Conservation (phyloP, 2,329 filamentous ascomycete genomes). For the Bretziella fagacearum region DNA sequence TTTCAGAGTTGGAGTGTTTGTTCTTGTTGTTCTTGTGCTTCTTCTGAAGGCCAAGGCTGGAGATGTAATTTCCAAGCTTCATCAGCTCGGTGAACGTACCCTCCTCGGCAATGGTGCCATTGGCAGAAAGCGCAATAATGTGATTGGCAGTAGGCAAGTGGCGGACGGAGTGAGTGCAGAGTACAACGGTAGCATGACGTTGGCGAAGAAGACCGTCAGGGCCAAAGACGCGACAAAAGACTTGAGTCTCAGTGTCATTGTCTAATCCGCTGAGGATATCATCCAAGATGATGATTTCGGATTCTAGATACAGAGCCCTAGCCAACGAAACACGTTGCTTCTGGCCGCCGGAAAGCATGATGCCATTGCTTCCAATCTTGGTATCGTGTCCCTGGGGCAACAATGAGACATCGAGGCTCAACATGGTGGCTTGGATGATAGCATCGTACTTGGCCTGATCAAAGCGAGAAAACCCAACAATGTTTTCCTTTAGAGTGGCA, state of each 20-base stretch:
- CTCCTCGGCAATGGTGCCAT: constrained; percentile 29
- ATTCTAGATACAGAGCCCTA: constrained; percentile 27
- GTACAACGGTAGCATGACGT: constrained; percentile 25
- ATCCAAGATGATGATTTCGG: constrained; percentile 27
- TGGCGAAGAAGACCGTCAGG: constrained; percentile 24
- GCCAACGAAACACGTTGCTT: constrained; percentile 25
- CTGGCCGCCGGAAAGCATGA: constrained; percentile 29
- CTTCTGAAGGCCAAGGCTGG: constrained; percentile 22
- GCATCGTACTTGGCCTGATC: constrained; percentile 21
- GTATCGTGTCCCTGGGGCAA: constrained; percentile 24
- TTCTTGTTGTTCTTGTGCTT: not conserved
- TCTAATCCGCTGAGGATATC: constrained; percentile 30
- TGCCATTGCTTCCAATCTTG: constrained; percentile 25
- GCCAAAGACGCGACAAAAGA: constrained; percentile 29
- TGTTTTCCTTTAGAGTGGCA: constrained; percentile 23
- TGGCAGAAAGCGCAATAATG: constrained; percentile 28
- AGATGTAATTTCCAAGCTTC: constrained; percentile 24
- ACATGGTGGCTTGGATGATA: constrained; percentile 22
- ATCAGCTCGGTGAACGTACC: constrained; percentile 19
- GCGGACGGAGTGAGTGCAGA: constrained; percentile 23
- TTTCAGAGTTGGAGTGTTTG: not conserved
- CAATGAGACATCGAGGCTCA: constrained; percentile 20
- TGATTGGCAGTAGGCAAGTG: constrained; percentile 26
- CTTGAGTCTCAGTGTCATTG: constrained; percentile 26
- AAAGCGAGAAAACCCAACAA: constrained; percentile 22